phyloP scores from a whole-genome alignment of 257 asterid species.

The Solanum dulcamara region DNA sequence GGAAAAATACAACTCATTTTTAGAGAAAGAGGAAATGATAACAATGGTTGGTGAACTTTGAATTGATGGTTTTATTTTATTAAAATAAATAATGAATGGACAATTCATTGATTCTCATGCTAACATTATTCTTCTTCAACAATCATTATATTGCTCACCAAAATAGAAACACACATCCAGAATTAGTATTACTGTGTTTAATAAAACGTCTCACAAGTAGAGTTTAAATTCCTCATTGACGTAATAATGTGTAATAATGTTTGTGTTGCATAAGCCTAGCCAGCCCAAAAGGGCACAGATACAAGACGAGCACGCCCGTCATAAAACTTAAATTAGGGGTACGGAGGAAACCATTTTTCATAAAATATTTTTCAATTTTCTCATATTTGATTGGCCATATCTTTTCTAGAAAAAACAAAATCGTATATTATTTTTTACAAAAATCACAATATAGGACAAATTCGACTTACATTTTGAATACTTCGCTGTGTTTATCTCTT shows the following conservation, averaged over 20 bases:
- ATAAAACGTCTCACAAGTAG: background rate
- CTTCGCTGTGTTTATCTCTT: too few relatives aligned
- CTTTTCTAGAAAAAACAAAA: background rate
- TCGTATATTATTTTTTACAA: too few relatives aligned
- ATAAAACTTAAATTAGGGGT: background rate
- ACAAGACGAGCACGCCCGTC: background rate
- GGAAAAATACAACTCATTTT: background rate
- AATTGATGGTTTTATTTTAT: background rate
- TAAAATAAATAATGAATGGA: background rate
- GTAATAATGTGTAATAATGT: too few relatives aligned
- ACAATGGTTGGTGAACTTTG: background rate
- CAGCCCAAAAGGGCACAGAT: background rate
- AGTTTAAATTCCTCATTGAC: accelerated
- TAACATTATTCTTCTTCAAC: background rate
- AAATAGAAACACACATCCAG: background rate
- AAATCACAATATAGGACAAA: too few relatives aligned
- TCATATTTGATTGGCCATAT: background rate
- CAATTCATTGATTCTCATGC: background rate
- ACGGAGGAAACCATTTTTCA: background rate
- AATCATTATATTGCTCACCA: background rate
- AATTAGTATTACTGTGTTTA: background rate
- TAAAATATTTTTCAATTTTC: background rate
- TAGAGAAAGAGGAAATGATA: background rate
- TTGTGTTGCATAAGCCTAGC: background rate
- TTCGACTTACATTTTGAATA: too few relatives aligned